A percentile compares a stretch with the other conserved stretches of the same genome.
phyloP scores from a whole-genome alignment of 495 filamentous ascomycete species.

The Penicillium samsonianum region DNA sequence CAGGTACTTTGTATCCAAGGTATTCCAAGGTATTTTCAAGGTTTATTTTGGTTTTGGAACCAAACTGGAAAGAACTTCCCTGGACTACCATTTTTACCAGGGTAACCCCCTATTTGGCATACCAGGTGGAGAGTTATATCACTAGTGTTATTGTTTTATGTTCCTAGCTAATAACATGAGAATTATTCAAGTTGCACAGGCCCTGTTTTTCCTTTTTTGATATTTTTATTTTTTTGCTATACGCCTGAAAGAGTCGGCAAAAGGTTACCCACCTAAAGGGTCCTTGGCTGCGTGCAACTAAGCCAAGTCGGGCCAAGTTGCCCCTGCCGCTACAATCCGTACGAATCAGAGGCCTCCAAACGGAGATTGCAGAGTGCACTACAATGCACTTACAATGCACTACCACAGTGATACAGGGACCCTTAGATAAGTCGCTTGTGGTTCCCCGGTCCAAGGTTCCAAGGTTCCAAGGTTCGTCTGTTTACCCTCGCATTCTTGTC shows the following conservation, averaged over 20 bases:
- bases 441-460: too few species aligned
- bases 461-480: not conserved
- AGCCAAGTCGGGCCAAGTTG: not conserved
- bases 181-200: slow-evolving; percentile 4
- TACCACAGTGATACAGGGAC: slow-evolving; percentile 1
- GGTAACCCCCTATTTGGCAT: slow-evolving; percentile 4
- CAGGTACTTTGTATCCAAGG: slow-evolving; percentile 9
- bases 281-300: slow-evolving; percentile 14
- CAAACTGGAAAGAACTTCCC: not conserved
- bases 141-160: not conserved
- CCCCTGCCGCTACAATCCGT: slow-evolving; percentile 9
- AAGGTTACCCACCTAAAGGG: slow-evolving; percentile 8
- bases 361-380: slow-evolving; percentile 1
- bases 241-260: not conserved
- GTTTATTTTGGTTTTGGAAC: slow-evolving; percentile 10
- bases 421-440: not conserved
- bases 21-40: slow-evolving; percentile 3
- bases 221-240: too few species aligned
- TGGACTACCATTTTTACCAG: too few species aligned
- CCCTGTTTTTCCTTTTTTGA: not conserved
- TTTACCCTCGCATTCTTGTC: slow-evolving; percentile 24
- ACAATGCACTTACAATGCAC: not conserved
- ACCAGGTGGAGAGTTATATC: not conserved
- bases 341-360: not conserved
- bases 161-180: too few species aligned